Percentiles rank a stretch among this genome's conserved stretches.
Conservation (phyloP, 352 stramenopile genomes). For the Phytophthora multivora region DNA sequence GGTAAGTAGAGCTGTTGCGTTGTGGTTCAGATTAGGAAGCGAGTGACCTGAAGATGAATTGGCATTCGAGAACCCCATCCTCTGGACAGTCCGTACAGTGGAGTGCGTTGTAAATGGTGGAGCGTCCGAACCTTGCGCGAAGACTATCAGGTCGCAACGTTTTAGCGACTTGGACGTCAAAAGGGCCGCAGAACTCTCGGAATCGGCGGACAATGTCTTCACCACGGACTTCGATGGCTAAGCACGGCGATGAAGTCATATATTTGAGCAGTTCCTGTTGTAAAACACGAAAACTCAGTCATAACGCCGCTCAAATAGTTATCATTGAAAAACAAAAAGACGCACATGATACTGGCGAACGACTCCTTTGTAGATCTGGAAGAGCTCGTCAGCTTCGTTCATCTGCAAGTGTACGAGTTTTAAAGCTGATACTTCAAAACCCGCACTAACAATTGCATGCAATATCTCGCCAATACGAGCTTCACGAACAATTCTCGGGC, state of each 20-base stretch:
- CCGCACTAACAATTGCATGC: conserved; percentile 70
- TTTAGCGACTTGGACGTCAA: conserved; percentile 90
- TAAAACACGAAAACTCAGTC: neutral
- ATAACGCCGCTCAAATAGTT: neutral
- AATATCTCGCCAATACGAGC: conserved; percentile 79
- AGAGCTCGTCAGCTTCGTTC: conserved; percentile 87
- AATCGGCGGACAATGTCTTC: conserved; percentile 84
- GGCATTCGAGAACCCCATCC: conserved; percentile 89
- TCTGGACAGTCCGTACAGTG: conserved; percentile 94
- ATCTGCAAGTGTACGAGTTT: conserved; percentile 86
- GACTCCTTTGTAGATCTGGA: conserved; percentile 88
- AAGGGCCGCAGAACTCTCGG: conserved; percentile 85
- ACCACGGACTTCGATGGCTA: conserved; percentile 91
- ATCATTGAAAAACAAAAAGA: conserved; percentile 6
- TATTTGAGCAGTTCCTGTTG: conserved; percentile 88
- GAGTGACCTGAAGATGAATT: conserved; percentile 87
- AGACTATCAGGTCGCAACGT: conserved; percentile 84
- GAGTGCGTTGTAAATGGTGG: conserved; percentile 87
- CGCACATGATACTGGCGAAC: conserved; percentile 73
- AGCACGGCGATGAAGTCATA: conserved; percentile 84
- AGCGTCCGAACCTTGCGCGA: conserved; percentile 87
- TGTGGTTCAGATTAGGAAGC: conserved; percentile 15
- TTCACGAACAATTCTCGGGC: conserved; percentile 63
- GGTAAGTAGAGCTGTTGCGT: conserved; percentile 5
- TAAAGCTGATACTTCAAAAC: conserved; percentile 91